Conservation (phyloP, 2,329 filamentous ascomycete genomes). For the Diplodia corticola region DNA sequence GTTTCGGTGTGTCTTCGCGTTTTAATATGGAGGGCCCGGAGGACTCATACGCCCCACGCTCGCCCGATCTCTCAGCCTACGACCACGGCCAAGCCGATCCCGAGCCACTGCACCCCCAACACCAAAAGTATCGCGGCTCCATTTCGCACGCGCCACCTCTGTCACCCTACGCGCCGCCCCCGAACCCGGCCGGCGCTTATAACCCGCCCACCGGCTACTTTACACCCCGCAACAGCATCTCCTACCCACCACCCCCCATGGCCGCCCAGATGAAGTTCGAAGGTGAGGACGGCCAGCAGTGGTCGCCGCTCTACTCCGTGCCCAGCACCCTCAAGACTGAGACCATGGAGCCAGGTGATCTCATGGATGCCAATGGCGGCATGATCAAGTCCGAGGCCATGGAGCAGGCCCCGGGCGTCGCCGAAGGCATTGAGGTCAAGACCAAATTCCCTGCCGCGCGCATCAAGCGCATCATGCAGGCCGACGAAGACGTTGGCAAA, state of each 20-base stretch:
- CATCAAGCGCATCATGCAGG: constrained; percentile 99
- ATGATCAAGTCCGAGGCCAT: constrained; percentile 24
- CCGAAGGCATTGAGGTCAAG: constrained; percentile 70
- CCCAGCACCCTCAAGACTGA: constrained; percentile 14
- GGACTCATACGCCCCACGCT: constrained; percentile 23
- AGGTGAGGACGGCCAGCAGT: constrained; percentile 16
- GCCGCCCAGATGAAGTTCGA: constrained; percentile 22
- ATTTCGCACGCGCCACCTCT: constrained; percentile 26
- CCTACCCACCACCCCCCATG: constrained; percentile 2
- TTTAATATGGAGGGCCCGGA: constrained; percentile 17
- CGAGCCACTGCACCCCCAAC: constrained; percentile 38
- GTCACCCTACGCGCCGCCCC: constrained; percentile 26
- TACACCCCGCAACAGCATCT: constrained; percentile 15
- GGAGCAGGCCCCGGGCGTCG: constrained; percentile 34
- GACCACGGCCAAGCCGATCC: constrained; percentile 42
- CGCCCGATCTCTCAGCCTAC: constrained; percentile 49
- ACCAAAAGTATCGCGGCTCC: constrained; percentile 39
- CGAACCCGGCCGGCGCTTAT: constrained; percentile 38
- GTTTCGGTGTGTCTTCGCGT: constrained; percentile 13
- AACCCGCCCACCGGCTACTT: constrained; percentile 34
- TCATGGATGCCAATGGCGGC: constrained; percentile 17
- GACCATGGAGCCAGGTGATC: constrained; percentile 25
- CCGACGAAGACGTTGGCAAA: constrained; percentile 97
- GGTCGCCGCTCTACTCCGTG: constrained; percentile 16
- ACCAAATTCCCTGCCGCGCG: constrained; percentile 96